Evolutionary conservation across 2,329 filamentous ascomycete genomes (phyloP).

Genomic region (Colletotrichum spaethianum): DNA sequence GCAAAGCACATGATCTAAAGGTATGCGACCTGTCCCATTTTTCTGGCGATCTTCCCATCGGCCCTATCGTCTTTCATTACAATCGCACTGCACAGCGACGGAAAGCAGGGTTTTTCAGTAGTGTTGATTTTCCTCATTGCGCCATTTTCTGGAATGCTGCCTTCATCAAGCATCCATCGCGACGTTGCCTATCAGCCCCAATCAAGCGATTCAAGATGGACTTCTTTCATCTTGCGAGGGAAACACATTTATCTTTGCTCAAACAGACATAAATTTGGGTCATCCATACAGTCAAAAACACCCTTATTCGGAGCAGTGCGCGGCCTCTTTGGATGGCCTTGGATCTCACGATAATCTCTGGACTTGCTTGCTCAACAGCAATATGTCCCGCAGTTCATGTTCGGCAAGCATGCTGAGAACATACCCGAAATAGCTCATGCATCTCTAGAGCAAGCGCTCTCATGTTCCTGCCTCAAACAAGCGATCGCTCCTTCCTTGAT

Average conservation of each 20-base stretch:
- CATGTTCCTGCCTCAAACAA: not conserved
- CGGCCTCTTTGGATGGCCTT: not conserved
- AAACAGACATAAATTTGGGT: not conserved
- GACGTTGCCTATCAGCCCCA: constrained; percentile 2
- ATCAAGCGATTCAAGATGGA: constrained; percentile 34
- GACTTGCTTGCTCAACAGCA: not conserved
- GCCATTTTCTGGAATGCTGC: constrained; percentile 22
- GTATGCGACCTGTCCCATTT: constrained; percentile 51
- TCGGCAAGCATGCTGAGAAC: not conserved
- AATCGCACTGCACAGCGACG: constrained; percentile 29
- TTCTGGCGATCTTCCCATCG: constrained; percentile 32
- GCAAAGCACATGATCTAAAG: constrained; percentile 61
- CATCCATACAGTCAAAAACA: not conserved
- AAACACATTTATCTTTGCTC: not conserved
- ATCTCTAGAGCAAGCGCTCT: constrained; percentile 25
- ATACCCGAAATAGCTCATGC: not conserved
- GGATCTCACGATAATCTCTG: not conserved
- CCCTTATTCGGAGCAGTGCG: not conserved
- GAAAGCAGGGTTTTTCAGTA: not conserved
- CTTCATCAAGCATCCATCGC: constrained; percentile 3
- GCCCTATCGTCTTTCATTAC: constrained; percentile 18
- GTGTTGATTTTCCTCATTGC: constrained; percentile 13
- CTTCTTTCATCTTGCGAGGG: not conserved
- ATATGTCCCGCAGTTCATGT: not conserved
- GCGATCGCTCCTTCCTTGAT: not conserved